A percentile compares a stretch with the other conserved stretches of the same genome.
Evolutionary conservation across 306 rosid genomes (phyloP).

Genomic region (Lathyrus oleraceus): DNA sequence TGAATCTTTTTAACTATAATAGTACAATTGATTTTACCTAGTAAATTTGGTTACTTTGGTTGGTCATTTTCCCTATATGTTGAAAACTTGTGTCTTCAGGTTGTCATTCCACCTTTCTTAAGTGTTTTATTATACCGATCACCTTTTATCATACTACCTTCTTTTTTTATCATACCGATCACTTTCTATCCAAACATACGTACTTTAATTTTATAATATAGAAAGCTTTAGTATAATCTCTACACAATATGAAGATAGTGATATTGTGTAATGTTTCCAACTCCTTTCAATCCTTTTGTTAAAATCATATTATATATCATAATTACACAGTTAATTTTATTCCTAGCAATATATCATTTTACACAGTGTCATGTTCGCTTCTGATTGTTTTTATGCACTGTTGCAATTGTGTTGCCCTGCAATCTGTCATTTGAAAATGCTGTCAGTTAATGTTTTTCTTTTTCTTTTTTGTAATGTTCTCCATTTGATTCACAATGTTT

Average conservation of each 20-base stretch:
- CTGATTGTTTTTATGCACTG: background rate
- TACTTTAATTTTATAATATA: background rate
- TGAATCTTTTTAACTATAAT: background rate
- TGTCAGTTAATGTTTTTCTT: background rate
- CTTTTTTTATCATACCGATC: background rate
- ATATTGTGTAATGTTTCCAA: slow-evolving; percentile 18
- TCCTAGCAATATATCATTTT: background rate
- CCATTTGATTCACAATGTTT: slow-evolving; percentile 12
- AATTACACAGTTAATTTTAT: background rate
- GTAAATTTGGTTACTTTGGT: background rate
- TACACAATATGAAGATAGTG: slow-evolving; percentile 3
- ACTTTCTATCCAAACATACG: slow-evolving; percentile 9
- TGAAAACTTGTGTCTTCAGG: background rate
- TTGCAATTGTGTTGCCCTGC: slow-evolving; percentile 27
- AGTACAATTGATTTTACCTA: background rate
- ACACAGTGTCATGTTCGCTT: background rate
- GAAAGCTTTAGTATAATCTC: background rate
- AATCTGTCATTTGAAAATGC: background rate
- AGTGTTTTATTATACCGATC: background rate
- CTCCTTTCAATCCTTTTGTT: background rate
- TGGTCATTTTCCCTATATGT: background rate
- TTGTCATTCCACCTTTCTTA: background rate
- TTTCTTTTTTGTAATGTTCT: slow-evolving; percentile 16
- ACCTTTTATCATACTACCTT: background rate
- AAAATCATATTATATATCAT: background rate